Evolutionary conservation across 2,329 filamentous ascomycete species (phyloP).

Genomic region (Cladosporium sphaerospermum): DNA sequence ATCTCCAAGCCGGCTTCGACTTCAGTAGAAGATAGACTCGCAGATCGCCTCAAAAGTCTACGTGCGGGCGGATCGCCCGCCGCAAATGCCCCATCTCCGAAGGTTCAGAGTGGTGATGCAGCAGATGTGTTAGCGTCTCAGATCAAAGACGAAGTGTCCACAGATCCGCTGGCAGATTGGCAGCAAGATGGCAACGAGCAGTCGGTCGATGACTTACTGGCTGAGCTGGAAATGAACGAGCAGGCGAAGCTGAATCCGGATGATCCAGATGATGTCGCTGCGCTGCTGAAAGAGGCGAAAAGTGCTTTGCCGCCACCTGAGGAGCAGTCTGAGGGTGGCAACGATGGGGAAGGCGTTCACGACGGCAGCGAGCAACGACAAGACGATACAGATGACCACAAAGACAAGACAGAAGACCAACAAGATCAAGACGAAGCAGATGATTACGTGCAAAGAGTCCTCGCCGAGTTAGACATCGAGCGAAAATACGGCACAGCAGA

Average conservation of each 20-base stretch:
- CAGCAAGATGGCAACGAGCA: conserved; percentile 37
- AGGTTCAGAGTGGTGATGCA: not conserved
- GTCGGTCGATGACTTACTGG: conserved; percentile 42
- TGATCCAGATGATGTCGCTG: conserved; percentile 37
- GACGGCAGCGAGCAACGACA: conserved; percentile 5
- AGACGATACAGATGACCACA: conserved; percentile 3
- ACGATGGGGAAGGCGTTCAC: conserved; percentile 13
- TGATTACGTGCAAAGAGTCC: conserved; percentile 40
- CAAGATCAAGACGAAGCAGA: conserved; percentile 37
- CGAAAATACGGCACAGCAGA: conserved; percentile 31
- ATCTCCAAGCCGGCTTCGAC: conserved; percentile 16
- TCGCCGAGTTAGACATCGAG: conserved; percentile 42
- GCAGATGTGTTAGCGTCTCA: conserved; percentile 16
- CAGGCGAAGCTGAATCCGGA: conserved; percentile 36
- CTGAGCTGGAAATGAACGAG: conserved; percentile 34
- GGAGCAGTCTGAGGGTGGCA: conserved; percentile 15
- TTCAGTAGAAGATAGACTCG: conserved; percentile 26
- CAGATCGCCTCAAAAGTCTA: conserved; percentile 28
- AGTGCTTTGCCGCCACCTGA: conserved; percentile 31
- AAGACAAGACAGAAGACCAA: conserved; percentile 21
- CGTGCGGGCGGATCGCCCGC: conserved; percentile 14
- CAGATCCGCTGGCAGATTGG: conserved; percentile 23
- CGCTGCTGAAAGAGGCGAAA: conserved; percentile 37
- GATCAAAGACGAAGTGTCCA: conserved; percentile 17
- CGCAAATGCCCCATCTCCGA: not conserved